These are phyloP conservation scores for Pyricularia pennisetigena DNA, from an alignment of 2,329 filamentous ascomycete species.

Conservation along the genomic window DNA sequence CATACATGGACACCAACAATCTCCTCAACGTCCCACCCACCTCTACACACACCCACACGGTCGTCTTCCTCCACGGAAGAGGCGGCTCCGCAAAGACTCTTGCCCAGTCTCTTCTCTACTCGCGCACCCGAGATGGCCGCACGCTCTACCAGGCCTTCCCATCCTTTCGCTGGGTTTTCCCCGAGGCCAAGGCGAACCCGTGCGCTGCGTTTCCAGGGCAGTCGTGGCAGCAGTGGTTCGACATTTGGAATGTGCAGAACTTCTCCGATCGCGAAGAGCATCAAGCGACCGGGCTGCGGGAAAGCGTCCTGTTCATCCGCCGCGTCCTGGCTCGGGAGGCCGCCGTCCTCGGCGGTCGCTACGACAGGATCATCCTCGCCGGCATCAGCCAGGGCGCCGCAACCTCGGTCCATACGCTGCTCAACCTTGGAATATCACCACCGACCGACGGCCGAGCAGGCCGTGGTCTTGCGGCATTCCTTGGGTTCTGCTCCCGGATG, in stretches of 20 bases:
- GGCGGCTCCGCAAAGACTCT: constrained; percentile 25
- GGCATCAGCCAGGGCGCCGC: constrained; percentile 37
- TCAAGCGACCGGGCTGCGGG: constrained; percentile 27
- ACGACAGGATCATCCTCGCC: constrained; percentile 27
- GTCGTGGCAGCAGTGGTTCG: constrained; percentile 35
- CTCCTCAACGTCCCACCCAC: constrained; percentile 5
- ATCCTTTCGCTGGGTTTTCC: constrained; percentile 38
- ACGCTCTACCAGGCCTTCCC: constrained; percentile 30
- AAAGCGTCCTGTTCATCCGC: constrained; percentile 23
- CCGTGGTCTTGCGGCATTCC: constrained; percentile 16
- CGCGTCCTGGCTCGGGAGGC: constrained; percentile 22
- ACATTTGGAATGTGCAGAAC: constrained; percentile 31
- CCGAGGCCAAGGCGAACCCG: constrained; percentile 23
- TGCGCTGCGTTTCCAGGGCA: constrained; percentile 11
- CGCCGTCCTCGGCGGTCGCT: constrained; percentile 18
- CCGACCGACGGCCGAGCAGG: not conserved
- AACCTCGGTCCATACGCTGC: constrained; percentile 22
- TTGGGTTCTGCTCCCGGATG: constrained; percentile 26
- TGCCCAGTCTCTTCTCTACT: constrained; percentile 17
- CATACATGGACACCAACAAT: not conserved
- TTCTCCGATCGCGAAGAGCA: constrained; percentile 29
- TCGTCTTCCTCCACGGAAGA: constrained; percentile 34
- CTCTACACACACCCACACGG: constrained; percentile 25
- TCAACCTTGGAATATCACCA: constrained; percentile 18
- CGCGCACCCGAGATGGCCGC: constrained; percentile 17